Conservation (phyloP, 345 rosid species). For the Xanthoceras sorbifolium region DNA sequence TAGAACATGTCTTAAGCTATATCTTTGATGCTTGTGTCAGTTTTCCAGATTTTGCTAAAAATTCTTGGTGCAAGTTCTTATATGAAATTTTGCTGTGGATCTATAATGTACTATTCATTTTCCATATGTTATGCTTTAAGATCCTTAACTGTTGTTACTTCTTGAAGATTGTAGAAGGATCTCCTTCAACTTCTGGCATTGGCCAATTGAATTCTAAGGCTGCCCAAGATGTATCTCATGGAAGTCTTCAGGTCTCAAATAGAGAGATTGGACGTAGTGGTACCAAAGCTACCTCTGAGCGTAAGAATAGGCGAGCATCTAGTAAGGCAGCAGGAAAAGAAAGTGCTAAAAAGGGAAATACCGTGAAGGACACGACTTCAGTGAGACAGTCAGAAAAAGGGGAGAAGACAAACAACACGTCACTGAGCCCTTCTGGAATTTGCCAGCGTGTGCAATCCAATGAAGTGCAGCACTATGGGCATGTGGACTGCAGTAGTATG, state of each 20-base stretch:
- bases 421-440: constrained; percentile 45
- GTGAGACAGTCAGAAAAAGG: constrained; percentile 48
- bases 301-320: constrained; percentile 69
- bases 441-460: constrained; percentile 54
- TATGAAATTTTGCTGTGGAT: neutral
- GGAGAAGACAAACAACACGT: constrained; percentile 43
- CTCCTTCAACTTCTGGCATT: constrained; percentile 53
- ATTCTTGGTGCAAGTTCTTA: neutral
- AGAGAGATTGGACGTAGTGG: constrained; percentile 33
- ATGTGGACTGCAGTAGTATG: constrained; percentile 38
- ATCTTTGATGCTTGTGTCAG: neutral
- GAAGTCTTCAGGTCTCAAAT: constrained; percentile 43
- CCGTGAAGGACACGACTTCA: constrained; percentile 45
- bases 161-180: constrained; percentile 55
- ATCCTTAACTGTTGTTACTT: constrained; percentile 12
- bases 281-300: constrained; percentile 62
- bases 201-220: constrained; percentile 46
- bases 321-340: constrained; percentile 62
- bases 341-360: constrained; percentile 54
- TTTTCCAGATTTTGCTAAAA: neutral
- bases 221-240: constrained; percentile 36
- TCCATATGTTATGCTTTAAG: neutral
- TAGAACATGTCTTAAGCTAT: neutral
- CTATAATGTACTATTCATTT: neutral
- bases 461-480: constrained; percentile 61